Base-by-base conservation (phyloP, 257 asterid species). In the Fraxinus americana region DNA sequence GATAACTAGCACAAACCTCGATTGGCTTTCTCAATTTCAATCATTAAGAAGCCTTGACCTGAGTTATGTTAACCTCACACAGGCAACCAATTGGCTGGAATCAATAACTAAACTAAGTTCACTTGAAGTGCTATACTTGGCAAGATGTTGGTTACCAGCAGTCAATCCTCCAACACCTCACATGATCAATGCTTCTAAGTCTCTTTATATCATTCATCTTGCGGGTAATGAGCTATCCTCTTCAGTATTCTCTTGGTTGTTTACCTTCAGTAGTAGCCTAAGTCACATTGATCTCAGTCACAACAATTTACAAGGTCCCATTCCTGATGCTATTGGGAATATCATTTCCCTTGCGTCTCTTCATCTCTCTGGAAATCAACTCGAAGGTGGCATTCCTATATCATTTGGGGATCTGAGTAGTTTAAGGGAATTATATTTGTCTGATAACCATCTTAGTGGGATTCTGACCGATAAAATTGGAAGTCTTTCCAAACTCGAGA, bases 171-270 rank as follows among this genome's bases (percentile, higher is more conserved):
- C 80, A 66, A 36, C n/a, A 11, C 17, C 12, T 61, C 41, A 17
- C 41, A 3, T 48, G 61, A 7, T 54, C 36, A 52, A 50, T 12
- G 17, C 29, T 71, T 72, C 65, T 3, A 16, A 3, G 21, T 57
- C 77, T 52, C 82, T 79, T 76, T 14, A 77, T 23, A n/a, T 27
- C 25, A 27, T 76, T 13, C 74, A 76, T 76, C 78, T 79, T 5
- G 57, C 69, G 9, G 6, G 6, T 0, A 34, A n/a, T 12, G 5
- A 78, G 10, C 54, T 12, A 29, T 27, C 67, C 66, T 39, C 57
- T 63, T 50, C 75, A 4, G 52, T 27, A 63, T 73, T 29, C 21
- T 34, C 21, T 27, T 73, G 79, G 76, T 1, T 82, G 45, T 82
- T 82, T 27, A 78, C 74, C 67, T 68, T 65, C 0, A 78, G 70